phyloP scores from a whole-genome alignment of 2,329 filamentous ascomycete species.

The Mycogone perniciosa region DNA sequence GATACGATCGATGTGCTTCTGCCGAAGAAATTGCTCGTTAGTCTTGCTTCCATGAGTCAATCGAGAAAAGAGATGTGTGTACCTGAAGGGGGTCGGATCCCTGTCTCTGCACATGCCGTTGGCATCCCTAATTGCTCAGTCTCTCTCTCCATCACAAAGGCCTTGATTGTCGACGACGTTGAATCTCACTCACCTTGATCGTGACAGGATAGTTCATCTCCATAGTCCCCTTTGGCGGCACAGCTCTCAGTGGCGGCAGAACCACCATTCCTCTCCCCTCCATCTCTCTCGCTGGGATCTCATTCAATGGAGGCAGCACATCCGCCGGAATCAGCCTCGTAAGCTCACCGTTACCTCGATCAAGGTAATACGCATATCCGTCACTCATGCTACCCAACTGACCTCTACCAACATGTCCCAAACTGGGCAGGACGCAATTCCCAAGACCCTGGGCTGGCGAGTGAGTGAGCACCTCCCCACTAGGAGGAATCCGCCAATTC shows the following conservation, averaged over 20 bases:
- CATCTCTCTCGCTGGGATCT: constrained; percentile 37
- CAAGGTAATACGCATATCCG: constrained; percentile 45
- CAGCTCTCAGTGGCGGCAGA: constrained; percentile 35
- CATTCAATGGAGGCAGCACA: constrained; percentile 38
- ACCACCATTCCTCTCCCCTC: constrained; percentile 39
- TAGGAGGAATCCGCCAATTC: constrained; percentile 1
- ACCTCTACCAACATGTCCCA: not conserved
- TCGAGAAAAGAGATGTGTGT: constrained; percentile 13
- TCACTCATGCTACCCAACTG: not conserved
- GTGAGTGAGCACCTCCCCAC: not conserved
- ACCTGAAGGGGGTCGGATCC: constrained; percentile 30
- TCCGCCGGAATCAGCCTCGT: constrained; percentile 53
- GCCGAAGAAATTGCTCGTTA: not conserved
- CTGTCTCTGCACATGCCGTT: constrained; percentile 13
- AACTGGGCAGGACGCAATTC: not conserved
- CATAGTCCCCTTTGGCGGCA: constrained; percentile 32
- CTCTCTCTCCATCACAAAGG: constrained; percentile 13
- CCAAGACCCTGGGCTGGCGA: not conserved
- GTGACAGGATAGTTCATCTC: constrained; percentile 32
- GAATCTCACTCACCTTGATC: constrained; percentile 32
- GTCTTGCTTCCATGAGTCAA: not conserved
- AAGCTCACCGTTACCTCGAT: constrained; percentile 46
- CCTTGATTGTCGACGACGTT: not conserved
- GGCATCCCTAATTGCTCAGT: constrained; percentile 25
- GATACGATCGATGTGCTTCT: constrained; percentile 32